Conservation (phyloP, 2,329 filamentous ascomycete genomes). For the Hypoxylon sp. region DNA sequence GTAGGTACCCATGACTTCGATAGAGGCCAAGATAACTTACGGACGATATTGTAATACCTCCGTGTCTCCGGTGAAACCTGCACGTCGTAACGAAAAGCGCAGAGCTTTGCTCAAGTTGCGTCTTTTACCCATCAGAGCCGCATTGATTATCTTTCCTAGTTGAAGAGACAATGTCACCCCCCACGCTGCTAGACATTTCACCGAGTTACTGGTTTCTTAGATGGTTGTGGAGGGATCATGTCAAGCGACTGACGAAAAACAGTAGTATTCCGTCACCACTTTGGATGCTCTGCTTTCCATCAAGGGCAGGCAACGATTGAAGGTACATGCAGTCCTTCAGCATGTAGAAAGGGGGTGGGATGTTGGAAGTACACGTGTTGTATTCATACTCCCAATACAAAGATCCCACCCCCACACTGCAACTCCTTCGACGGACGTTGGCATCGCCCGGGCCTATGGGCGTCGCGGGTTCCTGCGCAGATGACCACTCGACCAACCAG, state of each 20-base stretch:
- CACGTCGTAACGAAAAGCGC: constrained; percentile 21
- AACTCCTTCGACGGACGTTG: constrained; percentile 26
- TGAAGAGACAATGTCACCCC: constrained; percentile 35
- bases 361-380: constrained; percentile 37
- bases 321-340: too few species aligned
- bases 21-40: constrained; percentile 6
- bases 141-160: constrained; percentile 35
- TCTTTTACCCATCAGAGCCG: constrained; percentile 31
- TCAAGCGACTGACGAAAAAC: constrained; percentile 22
- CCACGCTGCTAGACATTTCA: constrained; percentile 27
- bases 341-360: constrained; percentile 22
- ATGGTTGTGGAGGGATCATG: constrained; percentile 30
- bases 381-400: constrained; percentile 32
- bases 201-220: constrained; percentile 27
- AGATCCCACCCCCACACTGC: constrained; percentile 37
- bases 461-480: constrained; percentile 54
- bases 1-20: too few species aligned
- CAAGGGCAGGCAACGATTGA: constrained; percentile 15
- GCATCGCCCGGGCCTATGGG: constrained; percentile 50
- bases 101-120: constrained; percentile 1
- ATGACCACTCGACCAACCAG: constrained; percentile 48
- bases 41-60: neutral
- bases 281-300: constrained; percentile 18
- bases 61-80: constrained; percentile 10
- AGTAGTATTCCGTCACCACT: constrained; percentile 35